Base-by-base conservation (phyloP, 768 basidiomycete genomes). In the Tylopilus plumbeoviolaceoides region DNA sequence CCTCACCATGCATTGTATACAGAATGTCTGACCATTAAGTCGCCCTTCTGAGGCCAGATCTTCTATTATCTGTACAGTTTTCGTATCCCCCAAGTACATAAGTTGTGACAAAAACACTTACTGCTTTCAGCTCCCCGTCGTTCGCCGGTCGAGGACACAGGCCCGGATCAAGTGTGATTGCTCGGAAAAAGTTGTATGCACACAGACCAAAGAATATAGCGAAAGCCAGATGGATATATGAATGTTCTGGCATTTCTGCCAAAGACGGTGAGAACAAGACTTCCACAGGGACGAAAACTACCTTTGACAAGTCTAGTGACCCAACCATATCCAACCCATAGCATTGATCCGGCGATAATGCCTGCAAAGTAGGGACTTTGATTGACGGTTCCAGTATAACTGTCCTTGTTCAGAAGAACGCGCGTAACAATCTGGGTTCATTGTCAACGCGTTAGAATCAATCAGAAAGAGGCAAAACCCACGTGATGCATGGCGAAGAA, bases 401-500 rank as follows among this genome's bases (percentile, higher is more conserved):
- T 85, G 30, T 82, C 77, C 63, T 87, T 85, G 69, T 91, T 91
- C 42, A 95, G 76, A 6, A 97, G 75, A 7, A 93, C 90, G 15
- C 89, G 87, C 7, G 88, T 90, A 49, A 93, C 89, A 67, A 89
- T 80, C 87, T 88, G 62, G 28, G 20, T 12, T n/a, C 9, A 54
- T 47, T 27, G 57, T 50, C 56, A 64, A 43, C 59, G 25, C 51
- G 18, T 7, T n/a, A 17, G 42, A 30, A 11, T n/a, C 18, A 4
- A 45, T 39, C 5, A 25, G 21, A 40, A 20, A 42, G 10, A 33
- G 11, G n/a, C 23, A n/a, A 5, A 44, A 76, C 87, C 57, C 68
- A 94, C 91, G 63, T 97, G 89, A 63, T 98, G 95, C 89, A 95
- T 90, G 44, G 81, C 89, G 61, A 91, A 95, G 71, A 93, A 91